Percentiles rank a stretch among this genome's conserved stretches.
phyloP scores from a whole-genome alignment of 345 rosid species.

The Pseudoturritis turrita region DNA sequence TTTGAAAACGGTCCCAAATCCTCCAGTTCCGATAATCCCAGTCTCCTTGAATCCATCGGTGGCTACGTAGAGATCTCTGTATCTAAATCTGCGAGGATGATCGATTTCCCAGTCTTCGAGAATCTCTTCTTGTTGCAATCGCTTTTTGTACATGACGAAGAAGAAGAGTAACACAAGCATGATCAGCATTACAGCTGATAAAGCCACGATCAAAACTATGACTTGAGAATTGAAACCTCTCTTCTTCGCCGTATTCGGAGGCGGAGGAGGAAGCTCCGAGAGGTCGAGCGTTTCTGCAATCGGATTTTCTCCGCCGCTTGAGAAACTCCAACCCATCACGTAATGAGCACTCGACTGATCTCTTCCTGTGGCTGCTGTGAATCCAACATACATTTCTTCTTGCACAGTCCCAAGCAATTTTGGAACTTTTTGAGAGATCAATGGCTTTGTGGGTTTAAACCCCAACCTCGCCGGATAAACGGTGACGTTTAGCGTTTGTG shows the following conservation, averaged over 20 bases:
- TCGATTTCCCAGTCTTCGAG: slow-evolving; percentile 65
- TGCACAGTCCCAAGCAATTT: background rate
- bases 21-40: slow-evolving; percentile 52
- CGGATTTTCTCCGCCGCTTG: slow-evolving; percentile 12
- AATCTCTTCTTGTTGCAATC: slow-evolving; percentile 37
- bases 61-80: slow-evolving; percentile 46
- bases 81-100: slow-evolving; percentile 54
- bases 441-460: slow-evolving; percentile 32
- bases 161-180: slow-evolving; percentile 31
- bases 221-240: slow-evolving; percentile 13
- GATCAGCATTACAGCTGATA: slow-evolving; percentile 24
- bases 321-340: slow-evolving; percentile 63
- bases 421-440: background rate
- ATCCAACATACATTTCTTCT: slow-evolving; percentile 49
- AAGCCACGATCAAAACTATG: slow-evolving; percentile 36
- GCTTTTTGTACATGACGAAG: slow-evolving; percentile 25
- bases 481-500: slow-evolving; percentile 27
- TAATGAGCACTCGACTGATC: slow-evolving; percentile 50
- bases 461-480: slow-evolving; percentile 25
- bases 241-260: slow-evolving; percentile 12
- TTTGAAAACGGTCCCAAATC: slow-evolving; percentile 51
- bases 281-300: slow-evolving; percentile 27
- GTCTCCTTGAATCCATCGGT: slow-evolving; percentile 49
- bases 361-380: slow-evolving; percentile 55
- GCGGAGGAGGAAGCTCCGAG: slow-evolving; percentile 23